Percentiles rank a stretch among this genome's conserved stretches.
phyloP scores from a whole-genome alignment of 805 yeast species.

The Nakazawaea ambrosiae region DNA sequence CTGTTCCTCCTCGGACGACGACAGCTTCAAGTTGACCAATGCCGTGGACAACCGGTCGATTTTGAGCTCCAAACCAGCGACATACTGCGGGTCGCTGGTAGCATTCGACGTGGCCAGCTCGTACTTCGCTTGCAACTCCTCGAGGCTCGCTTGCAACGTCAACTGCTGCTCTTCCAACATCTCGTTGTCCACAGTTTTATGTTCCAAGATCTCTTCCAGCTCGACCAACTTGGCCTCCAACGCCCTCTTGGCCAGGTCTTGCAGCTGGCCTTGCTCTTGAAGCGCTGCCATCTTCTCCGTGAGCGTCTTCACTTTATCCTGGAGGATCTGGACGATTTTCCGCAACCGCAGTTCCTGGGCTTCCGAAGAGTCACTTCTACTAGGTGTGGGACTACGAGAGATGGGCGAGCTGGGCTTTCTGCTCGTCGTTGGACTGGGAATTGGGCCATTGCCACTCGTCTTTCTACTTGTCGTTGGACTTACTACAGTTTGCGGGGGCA shows the following conservation, averaged over 20 bases:
- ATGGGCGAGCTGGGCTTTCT: not conserved
- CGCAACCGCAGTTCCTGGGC: conserved; percentile 14
- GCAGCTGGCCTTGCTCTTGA: conserved; percentile 15
- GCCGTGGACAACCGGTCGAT: not conserved
- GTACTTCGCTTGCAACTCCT: conserved; percentile 20
- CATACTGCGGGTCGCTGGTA: not conserved
- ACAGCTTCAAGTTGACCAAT: not conserved
- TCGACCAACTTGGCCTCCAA: conserved; percentile 15
- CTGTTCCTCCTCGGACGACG: not conserved
- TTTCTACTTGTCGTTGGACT: not conserved
- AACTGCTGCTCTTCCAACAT: conserved; percentile 28
- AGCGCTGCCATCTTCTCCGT: conserved; percentile 23
- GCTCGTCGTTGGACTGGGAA: not conserved
- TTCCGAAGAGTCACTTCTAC: not conserved
- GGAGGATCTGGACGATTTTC: conserved; percentile 35
- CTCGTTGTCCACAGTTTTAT: conserved; percentile 36
- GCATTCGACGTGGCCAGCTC: conserved; percentile 17
- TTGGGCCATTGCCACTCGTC: not conserved
- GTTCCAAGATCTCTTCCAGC: conserved; percentile 25
- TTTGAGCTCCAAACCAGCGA: not conserved
- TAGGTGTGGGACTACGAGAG: not conserved
- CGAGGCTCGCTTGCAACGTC: conserved; percentile 21
- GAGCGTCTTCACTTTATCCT: conserved; percentile 33
- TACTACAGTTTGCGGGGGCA: not conserved
- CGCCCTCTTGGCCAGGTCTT: conserved; percentile 24